phyloP scores from a whole-genome alignment of 73 alveolate genomes.

The Paramecium caudatum region DNA sequence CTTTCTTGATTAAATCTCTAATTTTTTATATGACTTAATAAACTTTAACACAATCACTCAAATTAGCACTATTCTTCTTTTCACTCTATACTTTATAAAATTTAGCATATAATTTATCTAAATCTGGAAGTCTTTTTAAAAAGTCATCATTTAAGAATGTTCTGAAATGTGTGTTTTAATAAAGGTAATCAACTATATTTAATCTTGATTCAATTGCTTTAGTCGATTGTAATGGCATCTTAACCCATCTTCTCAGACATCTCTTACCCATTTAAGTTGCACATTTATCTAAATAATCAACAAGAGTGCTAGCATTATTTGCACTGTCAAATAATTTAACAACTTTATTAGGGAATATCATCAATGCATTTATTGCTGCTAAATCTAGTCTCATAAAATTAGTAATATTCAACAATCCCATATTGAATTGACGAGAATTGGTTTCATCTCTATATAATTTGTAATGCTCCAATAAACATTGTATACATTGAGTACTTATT shows the following conservation, averaged over 20 bases:
- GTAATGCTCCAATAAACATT: conserved; percentile 81
- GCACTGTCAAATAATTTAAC: conserved; percentile 73
- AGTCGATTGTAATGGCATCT: conserved; percentile 83
- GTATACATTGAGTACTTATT: conserved; percentile 79
- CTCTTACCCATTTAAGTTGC: conserved; percentile 85
- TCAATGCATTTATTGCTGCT: conserved; percentile 90
- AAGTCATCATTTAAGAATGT: conserved; percentile 77
- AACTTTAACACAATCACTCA: conserved; percentile 88
- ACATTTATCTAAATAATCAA: conserved; percentile 81
- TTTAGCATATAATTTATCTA: conserved; percentile 86
- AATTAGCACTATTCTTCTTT: conserved; percentile 82
- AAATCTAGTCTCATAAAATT: conserved; percentile 85
- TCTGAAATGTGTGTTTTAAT: conserved; percentile 78
- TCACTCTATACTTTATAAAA: conserved; percentile 85
- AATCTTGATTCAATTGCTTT: conserved; percentile 83
- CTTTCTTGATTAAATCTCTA: conserved; percentile 70
- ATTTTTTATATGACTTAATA: conserved; percentile 80
- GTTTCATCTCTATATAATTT: conserved; percentile 71
- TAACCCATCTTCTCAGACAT: conserved; percentile 87
- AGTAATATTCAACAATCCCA: conserved; percentile 79
- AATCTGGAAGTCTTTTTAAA: conserved; percentile 85
- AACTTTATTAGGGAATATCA: conserved; percentile 82
- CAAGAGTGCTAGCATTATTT: conserved; percentile 78
- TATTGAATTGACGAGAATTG: conserved; percentile 76
- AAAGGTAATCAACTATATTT: conserved; percentile 85